These are phyloP conservation scores for Hibiscus syriacus DNA, from an alignment of 345 rosid species.

Conservation along the genomic window DNA sequence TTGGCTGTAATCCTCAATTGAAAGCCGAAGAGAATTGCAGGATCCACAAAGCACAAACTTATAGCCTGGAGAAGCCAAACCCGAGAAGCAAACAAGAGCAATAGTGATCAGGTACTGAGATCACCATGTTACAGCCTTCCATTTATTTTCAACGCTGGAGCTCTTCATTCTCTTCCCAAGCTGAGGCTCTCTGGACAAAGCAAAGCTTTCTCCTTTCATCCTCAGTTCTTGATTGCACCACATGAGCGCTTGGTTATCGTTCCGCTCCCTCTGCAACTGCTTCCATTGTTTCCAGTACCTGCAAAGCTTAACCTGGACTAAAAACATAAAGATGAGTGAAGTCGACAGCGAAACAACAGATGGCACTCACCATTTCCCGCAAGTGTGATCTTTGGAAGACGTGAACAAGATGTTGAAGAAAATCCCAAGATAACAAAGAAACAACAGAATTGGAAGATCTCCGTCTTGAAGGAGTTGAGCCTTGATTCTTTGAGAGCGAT, in stretches of 20 bases:
- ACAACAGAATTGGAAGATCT: conserved; percentile 73
- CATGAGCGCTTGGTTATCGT: conserved; percentile 54
- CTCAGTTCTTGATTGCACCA: conserved; percentile 79
- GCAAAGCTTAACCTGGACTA: conserved; percentile 66
- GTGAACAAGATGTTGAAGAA: conserved; percentile 58
- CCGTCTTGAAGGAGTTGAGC: conserved; percentile 68
- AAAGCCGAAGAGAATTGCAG: no score
- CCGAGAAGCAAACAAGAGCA: conserved; percentile 61
- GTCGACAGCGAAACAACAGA: conserved; percentile 40
- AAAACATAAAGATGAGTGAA: conserved; percentile 53
- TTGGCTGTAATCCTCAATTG: no score
- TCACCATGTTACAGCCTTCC: conserved; percentile 86
- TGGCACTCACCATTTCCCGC: conserved; percentile 88
- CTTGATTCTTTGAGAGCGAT: conserved; percentile 51
- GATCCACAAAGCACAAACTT: conserved; percentile 67
- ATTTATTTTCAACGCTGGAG: conserved; percentile 88
- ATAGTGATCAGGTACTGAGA: conserved; percentile 54
- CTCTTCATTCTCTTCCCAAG: conserved; percentile 82
- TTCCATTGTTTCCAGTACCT: conserved; percentile 64
- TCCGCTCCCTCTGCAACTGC: conserved; percentile 67
- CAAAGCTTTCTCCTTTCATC: conserved; percentile 95
- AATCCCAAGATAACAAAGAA: conserved; percentile 64
- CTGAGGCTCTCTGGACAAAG: conserved; percentile 76
- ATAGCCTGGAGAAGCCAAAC: conserved; percentile 51
- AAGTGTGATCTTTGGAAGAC: conserved; percentile 32